Evolutionary conservation across 2,329 filamentous ascomycete species (phyloP), one percentile per base, ranked within the genome.

Genomic region (Cordyceps javanica): DNA sequence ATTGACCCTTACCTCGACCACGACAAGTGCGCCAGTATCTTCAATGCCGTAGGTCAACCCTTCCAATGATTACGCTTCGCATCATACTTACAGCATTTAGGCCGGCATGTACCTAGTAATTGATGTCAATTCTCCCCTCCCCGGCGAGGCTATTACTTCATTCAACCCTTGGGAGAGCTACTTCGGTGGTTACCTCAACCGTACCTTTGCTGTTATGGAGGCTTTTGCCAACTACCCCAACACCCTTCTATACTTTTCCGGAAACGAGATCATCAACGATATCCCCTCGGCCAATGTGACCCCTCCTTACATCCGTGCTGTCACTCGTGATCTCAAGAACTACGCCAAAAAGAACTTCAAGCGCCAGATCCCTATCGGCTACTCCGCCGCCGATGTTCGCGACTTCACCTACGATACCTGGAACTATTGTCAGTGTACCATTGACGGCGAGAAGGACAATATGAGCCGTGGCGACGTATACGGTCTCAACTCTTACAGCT

Each of bases 381-480:
- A 92, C 78, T 91, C 88, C 7, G 89, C 89, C 60, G 89, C 89
- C 50, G 89, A 92, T 69, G 89, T 93, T 44, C 86, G 89, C 60
- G 74, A 81, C 1, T 83, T 90, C 44, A 81, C 92, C 25, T 78
- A 86, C 68, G 89, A 92, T 66, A 87, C 82, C 56, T 91, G 81
- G 82, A 84, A 88, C 69, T 92, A 89, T 74, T 78, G 91, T 74
- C 80, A 88, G 69, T 92, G 89, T 73, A 75, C 79, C 45, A 75
- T 78, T 38, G 72, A 79, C 14, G 79, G 75, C 51, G 77, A 83
- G 45, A 66, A 71, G n/a, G 69, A 77, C 55, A 79, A 87, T 68
- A 77, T 81, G 68, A 88, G 86, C 63, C 81, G 82, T 30, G 83
- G 81, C 57, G 89, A 93, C 66, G 77, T 92, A 66, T 91, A 92